Conservation (phyloP, 768 basidiomycete genomes). For the Boletus reticulatus region DNA sequence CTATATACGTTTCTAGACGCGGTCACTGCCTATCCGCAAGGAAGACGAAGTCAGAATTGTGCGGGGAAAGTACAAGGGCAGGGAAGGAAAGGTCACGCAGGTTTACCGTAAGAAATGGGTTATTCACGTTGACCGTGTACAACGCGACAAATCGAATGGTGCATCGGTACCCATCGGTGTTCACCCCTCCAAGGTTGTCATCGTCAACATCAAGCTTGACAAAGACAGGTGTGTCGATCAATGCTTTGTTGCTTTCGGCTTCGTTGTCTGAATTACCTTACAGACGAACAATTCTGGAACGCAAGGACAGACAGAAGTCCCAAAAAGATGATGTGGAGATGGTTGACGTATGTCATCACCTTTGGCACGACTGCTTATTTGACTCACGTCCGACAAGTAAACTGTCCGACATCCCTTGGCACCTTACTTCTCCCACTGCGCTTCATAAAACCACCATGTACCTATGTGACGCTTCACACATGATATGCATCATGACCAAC, state of each 20-base stretch:
- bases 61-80: slow-evolving; percentile 96
- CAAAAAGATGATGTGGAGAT: slow-evolving; percentile 68
- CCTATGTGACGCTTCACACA: slow-evolving; percentile 51
- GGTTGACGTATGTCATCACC: slow-evolving; percentile 61
- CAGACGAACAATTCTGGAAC: slow-evolving; percentile 83
- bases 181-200: slow-evolving; percentile 95
- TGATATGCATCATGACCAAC: slow-evolving; percentile 54
- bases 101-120: slow-evolving; percentile 99
- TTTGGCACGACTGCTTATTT: slow-evolving; percentile 8
- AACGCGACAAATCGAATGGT: slow-evolving; percentile 97
- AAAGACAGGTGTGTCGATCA: slow-evolving; percentile 66
- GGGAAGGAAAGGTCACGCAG: slow-evolving; percentile 97
- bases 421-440: slow-evolving; percentile 14
- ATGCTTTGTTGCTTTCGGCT: not conserved
- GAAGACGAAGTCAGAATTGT: slow-evolving; percentile 98
- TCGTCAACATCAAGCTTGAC: slow-evolving; percentile 89
- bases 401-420: slow-evolving; percentile 9
- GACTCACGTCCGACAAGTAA: slow-evolving; percentile 23
- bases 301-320: slow-evolving; percentile 77
- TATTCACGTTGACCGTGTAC: slow-evolving; percentile 96
- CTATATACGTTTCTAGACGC: slow-evolving; percentile 49
- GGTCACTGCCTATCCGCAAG: slow-evolving; percentile 93
- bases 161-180: slow-evolving; percentile 91
- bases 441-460: slow-evolving; percentile 62
- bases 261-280: slow-evolving; percentile 4